Percentiles rank a stretch among this genome's conserved stretches.
Evolutionary conservation across 2,329 filamentous ascomycete genomes (phyloP).

Genomic region (Neurospora sp.): DNA sequence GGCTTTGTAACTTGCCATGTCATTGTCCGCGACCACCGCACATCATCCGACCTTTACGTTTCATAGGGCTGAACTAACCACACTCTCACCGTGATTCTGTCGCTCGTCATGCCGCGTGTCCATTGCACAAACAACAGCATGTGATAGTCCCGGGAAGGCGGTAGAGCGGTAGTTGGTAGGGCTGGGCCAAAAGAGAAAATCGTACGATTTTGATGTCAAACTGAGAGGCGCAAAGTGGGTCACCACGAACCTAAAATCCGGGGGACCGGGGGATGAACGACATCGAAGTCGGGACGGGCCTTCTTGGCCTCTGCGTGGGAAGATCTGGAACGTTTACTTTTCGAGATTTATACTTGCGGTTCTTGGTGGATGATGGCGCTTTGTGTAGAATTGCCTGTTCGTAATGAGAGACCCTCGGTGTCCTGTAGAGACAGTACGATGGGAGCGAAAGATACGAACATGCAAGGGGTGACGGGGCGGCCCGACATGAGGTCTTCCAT

Average conservation of each 20-base stretch:
- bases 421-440: neutral
- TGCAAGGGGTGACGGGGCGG: neutral
- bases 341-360: neutral
- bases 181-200: constrained; percentile 9
- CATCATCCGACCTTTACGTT: neutral
- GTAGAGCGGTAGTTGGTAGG: constrained; percentile 4
- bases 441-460: neutral
- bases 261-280: neutral
- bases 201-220: constrained; percentile 20
- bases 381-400: neutral
- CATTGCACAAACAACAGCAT: neutral
- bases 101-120: neutral
- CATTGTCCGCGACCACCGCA: neutral
- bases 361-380: neutral
- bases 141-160: constrained; percentile 6
- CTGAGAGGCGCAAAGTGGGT: neutral
- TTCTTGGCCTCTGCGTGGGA: neutral
- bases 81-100: neutral
- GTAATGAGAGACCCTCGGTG: neutral
- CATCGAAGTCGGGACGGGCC: neutral
- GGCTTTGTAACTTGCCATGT: too few relatives aligned
- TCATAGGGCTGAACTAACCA: neutral
- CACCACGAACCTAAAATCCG: neutral
- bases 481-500: neutral
- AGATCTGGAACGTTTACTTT: neutral